Percentiles rank a stretch among this genome's conserved stretches.
Conservation (phyloP, 805 yeast species). For the Metschnikowia borealis region DNA sequence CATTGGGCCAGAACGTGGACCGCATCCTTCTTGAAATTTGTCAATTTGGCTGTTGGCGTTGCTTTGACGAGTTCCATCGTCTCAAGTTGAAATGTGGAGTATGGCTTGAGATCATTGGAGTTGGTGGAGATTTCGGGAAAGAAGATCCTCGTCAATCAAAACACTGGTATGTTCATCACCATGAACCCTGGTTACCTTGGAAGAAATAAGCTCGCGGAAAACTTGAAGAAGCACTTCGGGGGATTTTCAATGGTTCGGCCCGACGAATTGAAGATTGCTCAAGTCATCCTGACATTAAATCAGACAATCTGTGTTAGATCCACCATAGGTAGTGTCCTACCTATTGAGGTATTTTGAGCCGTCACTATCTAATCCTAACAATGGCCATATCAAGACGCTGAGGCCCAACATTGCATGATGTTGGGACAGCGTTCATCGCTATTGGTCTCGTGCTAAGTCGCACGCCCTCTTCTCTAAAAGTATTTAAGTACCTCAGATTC, state of each 20-base stretch:
- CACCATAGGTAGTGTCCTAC: too few species aligned
- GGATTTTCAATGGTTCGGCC: constrained; percentile 72
- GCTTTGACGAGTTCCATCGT: constrained; percentile 93
- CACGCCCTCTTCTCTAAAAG: too few species aligned
- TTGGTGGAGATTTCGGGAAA: constrained; percentile 42
- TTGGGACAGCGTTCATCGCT: too few species aligned
- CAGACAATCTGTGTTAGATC: too few species aligned
- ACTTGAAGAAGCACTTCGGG: constrained; percentile 73
- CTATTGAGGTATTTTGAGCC: too few species aligned
- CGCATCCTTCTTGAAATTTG: constrained; percentile 72
- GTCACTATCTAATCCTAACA: too few species aligned
- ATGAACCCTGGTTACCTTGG: constrained; percentile 91
- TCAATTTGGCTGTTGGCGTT: constrained; percentile 88
- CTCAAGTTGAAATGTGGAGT: constrained; percentile 73
- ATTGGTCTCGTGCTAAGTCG: too few species aligned
- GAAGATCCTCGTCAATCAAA: constrained; percentile 34
- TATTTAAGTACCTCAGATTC: too few species aligned
- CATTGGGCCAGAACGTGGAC: constrained; percentile 77
- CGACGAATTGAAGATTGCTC: constrained; percentile 63
- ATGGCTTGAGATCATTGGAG: constrained; percentile 37
- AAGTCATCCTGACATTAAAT: too few species aligned
- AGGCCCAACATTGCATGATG: too few species aligned
- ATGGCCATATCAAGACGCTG: too few species aligned
- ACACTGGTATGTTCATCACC: constrained; percentile 78
- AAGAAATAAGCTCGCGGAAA: constrained; percentile 78